Evolutionary conservation across 495 filamentous ascomycete genomes (phyloP).

Genomic region (Penicillium ochrochloron): DNA sequence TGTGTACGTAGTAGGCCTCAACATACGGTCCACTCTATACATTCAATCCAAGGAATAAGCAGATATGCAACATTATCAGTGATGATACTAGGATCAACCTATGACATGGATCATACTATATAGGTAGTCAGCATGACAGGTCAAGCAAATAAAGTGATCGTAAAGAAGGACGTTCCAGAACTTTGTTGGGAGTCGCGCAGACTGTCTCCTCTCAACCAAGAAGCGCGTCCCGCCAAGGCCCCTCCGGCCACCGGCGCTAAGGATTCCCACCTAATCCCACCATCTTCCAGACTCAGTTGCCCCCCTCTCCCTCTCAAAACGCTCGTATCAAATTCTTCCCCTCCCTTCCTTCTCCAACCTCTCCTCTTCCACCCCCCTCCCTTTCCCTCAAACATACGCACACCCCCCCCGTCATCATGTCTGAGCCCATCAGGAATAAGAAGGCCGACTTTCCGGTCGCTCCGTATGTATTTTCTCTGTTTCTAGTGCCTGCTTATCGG

Average conservation of each 20-base stretch:
- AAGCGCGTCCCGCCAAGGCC: conserved; percentile 52
- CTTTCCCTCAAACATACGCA: conserved; percentile 19
- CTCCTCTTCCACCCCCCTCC: conserved; percentile 27
- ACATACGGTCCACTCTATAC: background rate
- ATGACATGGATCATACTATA: background rate
- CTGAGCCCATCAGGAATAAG: conserved; percentile 90
- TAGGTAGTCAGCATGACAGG: background rate
- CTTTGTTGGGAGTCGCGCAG: conserved; percentile 43
- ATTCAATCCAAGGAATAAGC: background rate
- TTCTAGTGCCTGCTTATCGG: conserved; percentile 25
- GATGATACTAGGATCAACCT: background rate
- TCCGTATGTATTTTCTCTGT: conserved; percentile 65
- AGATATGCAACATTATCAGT: background rate
- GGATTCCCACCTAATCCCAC: conserved; percentile 38
- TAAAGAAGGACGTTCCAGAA: conserved; percentile 16
- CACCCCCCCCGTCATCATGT: conserved; percentile 60
- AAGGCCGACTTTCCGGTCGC: conserved; percentile 80
- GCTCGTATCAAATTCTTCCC: conserved; percentile 47
- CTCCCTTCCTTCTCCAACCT: conserved; percentile 32
- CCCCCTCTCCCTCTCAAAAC: conserved; percentile 40
- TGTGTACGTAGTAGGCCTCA: background rate
- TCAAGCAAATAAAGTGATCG: background rate
- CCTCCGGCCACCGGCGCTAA: conserved; percentile 55
- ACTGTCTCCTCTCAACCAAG: conserved; percentile 48
- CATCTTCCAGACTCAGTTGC: conserved; percentile 47